Conservation (phyloP, 768 basidiomycete genomes). For the Mycena leptocephala region DNA sequence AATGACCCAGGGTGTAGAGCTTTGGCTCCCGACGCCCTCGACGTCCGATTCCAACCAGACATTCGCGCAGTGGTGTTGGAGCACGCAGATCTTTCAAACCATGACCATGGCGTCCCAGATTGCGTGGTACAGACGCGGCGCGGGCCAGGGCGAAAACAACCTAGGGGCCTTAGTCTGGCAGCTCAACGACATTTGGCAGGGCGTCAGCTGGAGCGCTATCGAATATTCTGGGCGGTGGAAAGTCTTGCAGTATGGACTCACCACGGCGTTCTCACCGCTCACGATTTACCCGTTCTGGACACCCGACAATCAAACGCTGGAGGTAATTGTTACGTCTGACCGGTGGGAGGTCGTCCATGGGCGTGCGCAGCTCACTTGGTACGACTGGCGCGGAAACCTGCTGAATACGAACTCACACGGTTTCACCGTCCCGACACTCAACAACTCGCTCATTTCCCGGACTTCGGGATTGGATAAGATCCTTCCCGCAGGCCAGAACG, state of each 20-base stretch:
- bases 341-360: slow-evolving; percentile 64
- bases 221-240: slow-evolving; percentile 77
- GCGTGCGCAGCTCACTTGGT: slow-evolving; percentile 69
- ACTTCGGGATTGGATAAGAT: slow-evolving; percentile 60
- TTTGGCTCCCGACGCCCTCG: slow-evolving; percentile 70
- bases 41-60: slow-evolving; percentile 68
- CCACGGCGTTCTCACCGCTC: slow-evolving; percentile 63
- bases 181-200: slow-evolving; percentile 76
- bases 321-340: slow-evolving; percentile 69
- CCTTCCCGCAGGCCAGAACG: slow-evolving; percentile 58
- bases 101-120: slow-evolving; percentile 73
- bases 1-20: slow-evolving; percentile 66
- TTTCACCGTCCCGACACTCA: slow-evolving; percentile 65
- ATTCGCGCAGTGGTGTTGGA: slow-evolving; percentile 77
- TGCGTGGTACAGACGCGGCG: slow-evolving; percentile 73
- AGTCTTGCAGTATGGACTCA: slow-evolving; percentile 68
- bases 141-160: slow-evolving; percentile 72
- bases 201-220: slow-evolving; percentile 68
- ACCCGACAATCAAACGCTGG: slow-evolving; percentile 62
- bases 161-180: slow-evolving; percentile 74
- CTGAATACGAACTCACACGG: slow-evolving; percentile 55
- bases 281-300: slow-evolving; percentile 73
- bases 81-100: slow-evolving; percentile 76
- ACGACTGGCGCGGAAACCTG: slow-evolving; percentile 65
- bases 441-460: slow-evolving; percentile 63